Evolutionary conservation across 768 basidiomycete species (phyloP), one percentile per base, ranked within the genome.

Genomic region (Lenzites betulinus): DNA sequence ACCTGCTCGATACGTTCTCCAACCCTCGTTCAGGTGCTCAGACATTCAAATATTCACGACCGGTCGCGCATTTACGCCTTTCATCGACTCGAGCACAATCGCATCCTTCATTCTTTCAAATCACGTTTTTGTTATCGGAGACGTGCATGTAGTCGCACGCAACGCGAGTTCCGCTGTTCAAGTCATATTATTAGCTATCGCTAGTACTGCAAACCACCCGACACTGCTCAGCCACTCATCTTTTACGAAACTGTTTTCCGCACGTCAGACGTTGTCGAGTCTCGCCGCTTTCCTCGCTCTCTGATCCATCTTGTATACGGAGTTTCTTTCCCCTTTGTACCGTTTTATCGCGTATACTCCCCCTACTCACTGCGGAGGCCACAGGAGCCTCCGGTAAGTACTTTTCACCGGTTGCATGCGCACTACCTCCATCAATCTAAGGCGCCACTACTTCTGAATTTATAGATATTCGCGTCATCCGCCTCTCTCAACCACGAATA

Each of bases 331-430:
- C n/a, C 15, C 30, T 43, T 54, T 51, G 35, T 39, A 11, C 13
- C 22, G 20, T 35, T 7, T 23, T 54, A 35, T 18, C 43, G 53
- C 53, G 35, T 54, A 54, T 44, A 54, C 18, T 16, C 47, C n/a
- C 47, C n/a, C 36, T 13, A 9, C 12, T 36, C 20, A 51, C 39
- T 39, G 38, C 20, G 11, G 18, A 25, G 20, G 16, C 38, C 20
- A 35, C 22, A n/a, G n/a, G n/a, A n/a, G 6, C 38, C 23, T 60
- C 46, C 53, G 51, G 59, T 49, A 38, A 42, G 43, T 47, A 22
- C 25, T 38, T 49, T 51, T 36, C 51, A 18, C 43, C 51, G 42
- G 58, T 2, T 35, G 30, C 42, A 16, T 35, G 30, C 42, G 26
- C 52, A 30, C 9, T 43, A 44, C 1, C 16, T 23, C 35, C 51